A percentile compares a stretch with the other conserved stretches of the same genome.
Evolutionary conservation across 2,329 filamentous ascomycete genomes (phyloP).

Genomic region (Sclerotinia minor): DNA sequence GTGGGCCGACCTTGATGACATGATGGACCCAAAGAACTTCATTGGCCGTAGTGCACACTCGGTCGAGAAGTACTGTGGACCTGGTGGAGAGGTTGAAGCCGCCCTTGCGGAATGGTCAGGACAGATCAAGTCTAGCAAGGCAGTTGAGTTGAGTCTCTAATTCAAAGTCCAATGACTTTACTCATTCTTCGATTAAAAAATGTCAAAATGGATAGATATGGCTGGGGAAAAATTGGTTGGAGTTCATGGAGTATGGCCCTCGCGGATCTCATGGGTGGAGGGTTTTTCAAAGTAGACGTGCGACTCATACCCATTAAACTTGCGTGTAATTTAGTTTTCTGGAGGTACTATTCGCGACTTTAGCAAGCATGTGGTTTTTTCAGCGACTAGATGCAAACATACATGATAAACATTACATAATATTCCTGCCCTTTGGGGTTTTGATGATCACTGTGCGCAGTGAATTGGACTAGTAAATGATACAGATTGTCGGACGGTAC

Average conservation of each 20-base stretch:
- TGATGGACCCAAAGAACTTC: slow-evolving; percentile 64
- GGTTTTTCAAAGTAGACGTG: slow-evolving; percentile 6
- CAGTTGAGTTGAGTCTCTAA: slow-evolving; percentile 32
- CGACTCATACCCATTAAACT: slow-evolving; percentile 21
- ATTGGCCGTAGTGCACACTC: slow-evolving; percentile 56
- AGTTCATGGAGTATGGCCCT: slow-evolving; percentile 21
- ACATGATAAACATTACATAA: neutral
- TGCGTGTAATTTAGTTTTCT: neutral
- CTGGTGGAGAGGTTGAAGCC: slow-evolving; percentile 49
- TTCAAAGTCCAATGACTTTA: neutral
- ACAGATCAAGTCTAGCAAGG: slow-evolving; percentile 34
- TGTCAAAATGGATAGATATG: neutral
- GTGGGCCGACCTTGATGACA: slow-evolving; percentile 64
- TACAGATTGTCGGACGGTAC: slow-evolving; percentile 3
- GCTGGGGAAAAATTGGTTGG: slow-evolving; percentile 16
- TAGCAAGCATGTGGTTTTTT: neutral
- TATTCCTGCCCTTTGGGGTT: neutral
- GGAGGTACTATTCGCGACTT: neutral
- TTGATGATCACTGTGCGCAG: neutral
- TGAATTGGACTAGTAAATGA: neutral
- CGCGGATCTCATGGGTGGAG: neutral
- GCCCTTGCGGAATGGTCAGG: slow-evolving; percentile 50
- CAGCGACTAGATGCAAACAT: slow-evolving; percentile 1
- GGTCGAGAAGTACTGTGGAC: slow-evolving; percentile 51
- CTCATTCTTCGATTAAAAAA: slow-evolving; percentile 1